Percentiles rank a stretch among this genome's conserved stretches.
Evolutionary conservation across 2,329 filamentous ascomycete genomes (phyloP).

Genomic region (Hymenoscyphus scutula): DNA sequence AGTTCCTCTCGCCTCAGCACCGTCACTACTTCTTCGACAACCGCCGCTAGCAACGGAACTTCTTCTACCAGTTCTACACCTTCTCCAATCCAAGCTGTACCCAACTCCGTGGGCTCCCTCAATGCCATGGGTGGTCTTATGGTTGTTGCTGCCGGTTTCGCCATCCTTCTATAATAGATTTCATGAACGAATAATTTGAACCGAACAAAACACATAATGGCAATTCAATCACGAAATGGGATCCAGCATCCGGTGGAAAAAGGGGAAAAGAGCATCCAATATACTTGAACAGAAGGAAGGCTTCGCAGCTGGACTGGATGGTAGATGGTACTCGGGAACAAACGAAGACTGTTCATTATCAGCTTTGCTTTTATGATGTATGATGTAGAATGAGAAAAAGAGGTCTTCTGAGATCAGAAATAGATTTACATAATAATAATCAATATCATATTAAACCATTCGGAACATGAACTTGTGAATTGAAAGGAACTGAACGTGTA

Average conservation of each 20-base stretch:
- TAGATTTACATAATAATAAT: too few species aligned
- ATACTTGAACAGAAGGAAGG: neutral
- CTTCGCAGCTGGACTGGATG: neutral
- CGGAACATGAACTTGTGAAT: too few species aligned
- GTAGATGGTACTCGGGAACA: too few species aligned
- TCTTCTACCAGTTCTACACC: conserved; percentile 6
- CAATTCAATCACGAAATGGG: too few species aligned
- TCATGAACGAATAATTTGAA: neutral
- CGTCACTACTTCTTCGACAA: neutral
- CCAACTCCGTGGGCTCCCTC: conserved; percentile 3
- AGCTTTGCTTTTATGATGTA: neutral
- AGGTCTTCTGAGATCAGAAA: too few species aligned
- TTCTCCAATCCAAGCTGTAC: conserved; percentile 5
- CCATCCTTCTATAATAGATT: conserved; percentile 17
- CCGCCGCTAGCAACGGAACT: conserved; percentile 3
- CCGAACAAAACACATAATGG: neutral
- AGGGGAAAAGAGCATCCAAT: neutral
- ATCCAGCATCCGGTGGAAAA: too few species aligned
- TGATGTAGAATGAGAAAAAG: neutral
- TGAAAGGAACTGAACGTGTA: too few species aligned
- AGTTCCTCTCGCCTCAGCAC: neutral
- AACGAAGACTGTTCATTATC: neutral
- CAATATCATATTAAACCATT: too few species aligned
- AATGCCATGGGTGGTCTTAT: conserved; percentile 9
- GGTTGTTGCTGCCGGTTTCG: conserved; percentile 18